Evolutionary conservation across 2,329 filamentous ascomycete genomes (phyloP).

Genomic region (Pseudocercospora crystallina): DNA sequence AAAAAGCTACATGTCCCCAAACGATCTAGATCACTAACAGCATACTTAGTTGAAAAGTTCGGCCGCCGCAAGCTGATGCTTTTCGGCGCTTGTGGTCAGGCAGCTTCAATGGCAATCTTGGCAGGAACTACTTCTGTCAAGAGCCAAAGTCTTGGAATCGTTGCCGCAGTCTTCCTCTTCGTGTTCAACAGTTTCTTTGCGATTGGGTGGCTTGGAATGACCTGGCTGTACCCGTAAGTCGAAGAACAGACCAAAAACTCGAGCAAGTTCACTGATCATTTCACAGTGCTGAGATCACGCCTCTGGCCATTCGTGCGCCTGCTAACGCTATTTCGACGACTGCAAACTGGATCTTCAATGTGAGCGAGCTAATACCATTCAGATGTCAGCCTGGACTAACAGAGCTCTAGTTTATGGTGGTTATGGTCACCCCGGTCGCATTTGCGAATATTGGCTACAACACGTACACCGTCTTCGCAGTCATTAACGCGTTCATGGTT

Average conservation of each 20-base stretch:
- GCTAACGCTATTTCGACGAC: slow-evolving; percentile 46
- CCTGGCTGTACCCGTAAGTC: slow-evolving; percentile 23
- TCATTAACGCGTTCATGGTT: slow-evolving; percentile 63
- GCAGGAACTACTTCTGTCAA: slow-evolving; percentile 29
- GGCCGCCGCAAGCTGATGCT: slow-evolving; percentile 69
- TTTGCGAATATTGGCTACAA: slow-evolving; percentile 58
- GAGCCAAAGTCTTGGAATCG: slow-evolving; percentile 35
- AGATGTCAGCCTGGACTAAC: not conserved
- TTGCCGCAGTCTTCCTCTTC: slow-evolving; percentile 40
- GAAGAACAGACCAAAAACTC: not conserved
- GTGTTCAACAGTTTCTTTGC: slow-evolving; percentile 41
- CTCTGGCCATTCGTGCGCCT: slow-evolving; percentile 37
- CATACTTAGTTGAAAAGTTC: slow-evolving; percentile 30
- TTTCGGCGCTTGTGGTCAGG: slow-evolving; percentile 54
- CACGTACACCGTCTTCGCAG: slow-evolving; percentile 63
- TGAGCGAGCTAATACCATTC: not conserved
- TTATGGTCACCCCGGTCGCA: slow-evolving; percentile 63
- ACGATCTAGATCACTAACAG: too few relatives aligned
- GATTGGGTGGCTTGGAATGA: slow-evolving; percentile 35
- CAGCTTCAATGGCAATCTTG: slow-evolving; percentile 32
- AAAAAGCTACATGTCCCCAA: not conserved
- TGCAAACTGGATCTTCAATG: slow-evolving; percentile 41
- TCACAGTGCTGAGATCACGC: slow-evolving; percentile 34
- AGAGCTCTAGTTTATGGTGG: slow-evolving; percentile 19
- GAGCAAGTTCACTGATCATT: not conserved